Evolutionary conservation across 805 yeast genomes (phyloP).

Genomic region (Hanseniaspora guilliermondii): DNA sequence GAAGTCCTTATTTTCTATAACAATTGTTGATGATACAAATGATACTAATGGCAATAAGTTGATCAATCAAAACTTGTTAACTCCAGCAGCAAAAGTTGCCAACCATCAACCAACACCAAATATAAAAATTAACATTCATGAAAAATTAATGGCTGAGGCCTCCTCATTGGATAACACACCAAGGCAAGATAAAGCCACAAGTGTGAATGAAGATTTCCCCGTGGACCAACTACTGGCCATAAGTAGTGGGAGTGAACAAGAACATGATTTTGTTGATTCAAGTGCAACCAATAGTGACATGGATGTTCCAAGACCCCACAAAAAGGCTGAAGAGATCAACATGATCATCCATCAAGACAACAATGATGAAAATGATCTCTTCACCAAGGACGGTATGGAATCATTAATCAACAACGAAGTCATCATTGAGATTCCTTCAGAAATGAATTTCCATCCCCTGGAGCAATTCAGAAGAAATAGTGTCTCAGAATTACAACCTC

Average conservation of each 20-base stretch:
- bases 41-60: not conserved
- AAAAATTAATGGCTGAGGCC: constrained; percentile 2
- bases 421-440: constrained; percentile 6
- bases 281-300: not conserved
- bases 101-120: not conserved
- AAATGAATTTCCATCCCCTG: not conserved
- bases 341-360: constrained; percentile 9
- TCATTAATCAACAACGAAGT: constrained; percentile 8
- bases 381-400: constrained; percentile 3
- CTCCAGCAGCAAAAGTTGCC: not conserved
- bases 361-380: constrained; percentile 3
- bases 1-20: constrained; percentile 40
- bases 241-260: not conserved
- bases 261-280: constrained; percentile 1
- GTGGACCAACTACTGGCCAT: constrained; percentile 7
- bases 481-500: constrained; percentile 22
- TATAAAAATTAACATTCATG: constrained; percentile 1
- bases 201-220: not conserved
- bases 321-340: constrained; percentile 2
- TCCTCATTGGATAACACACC: constrained; percentile 2
- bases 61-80: constrained; percentile 25
- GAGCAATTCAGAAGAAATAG: constrained; percentile 16
- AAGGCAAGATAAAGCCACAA: not conserved
- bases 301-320: not conserved
- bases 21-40: not conserved